Percentiles rank a stretch among this genome's conserved stretches.
Conservation (phyloP, 768 basidiomycete genomes). For the Termitomyces sp. region DNA sequence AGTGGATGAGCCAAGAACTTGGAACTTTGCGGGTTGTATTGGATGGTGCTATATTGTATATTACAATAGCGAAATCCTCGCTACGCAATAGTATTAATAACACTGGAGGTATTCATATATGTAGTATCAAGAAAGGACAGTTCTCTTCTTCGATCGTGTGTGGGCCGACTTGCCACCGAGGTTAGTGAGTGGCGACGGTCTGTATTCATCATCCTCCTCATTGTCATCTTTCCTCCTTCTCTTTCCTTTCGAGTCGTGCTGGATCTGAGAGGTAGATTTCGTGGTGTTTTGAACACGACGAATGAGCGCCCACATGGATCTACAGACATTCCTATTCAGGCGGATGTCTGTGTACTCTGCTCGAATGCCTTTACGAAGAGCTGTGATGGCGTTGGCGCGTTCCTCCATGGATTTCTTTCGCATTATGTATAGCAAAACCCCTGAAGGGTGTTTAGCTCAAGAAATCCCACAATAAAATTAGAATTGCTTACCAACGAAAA, state of each 20-base stretch:
- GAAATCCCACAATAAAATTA: background rate
- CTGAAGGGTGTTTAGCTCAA: conserved; percentile 32
- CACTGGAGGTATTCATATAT: background rate
- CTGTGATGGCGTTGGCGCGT: conserved; percentile 53
- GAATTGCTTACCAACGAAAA: conserved; percentile 69
- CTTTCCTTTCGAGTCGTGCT: conserved; percentile 23
- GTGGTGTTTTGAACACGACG: conserved; percentile 34
- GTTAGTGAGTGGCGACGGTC: conserved; percentile 40
- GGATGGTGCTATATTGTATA: background rate
- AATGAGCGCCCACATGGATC: conserved; percentile 58
- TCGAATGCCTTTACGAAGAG: conserved; percentile 58
- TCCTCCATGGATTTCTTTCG: conserved; percentile 41
- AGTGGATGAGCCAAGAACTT: conserved; percentile 33
- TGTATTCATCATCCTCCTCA: conserved; percentile 45
- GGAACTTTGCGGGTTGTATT: background rate
- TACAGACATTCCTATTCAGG: conserved; percentile 54
- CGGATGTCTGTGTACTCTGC: conserved; percentile 62
- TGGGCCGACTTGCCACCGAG: conserved; percentile 34
- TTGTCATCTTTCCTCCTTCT: conserved; percentile 30
- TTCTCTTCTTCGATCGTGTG: conserved; percentile 40
- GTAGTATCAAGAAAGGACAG: conserved; percentile 7
- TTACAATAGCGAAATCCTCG: background rate
- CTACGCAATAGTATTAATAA: background rate
- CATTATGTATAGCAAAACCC: conserved; percentile 63
- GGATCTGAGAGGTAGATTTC: conserved; percentile 20